Evolutionary conservation across 106 monocot genomes (phyloP).

Genomic region (Acorus calamus): DNA sequence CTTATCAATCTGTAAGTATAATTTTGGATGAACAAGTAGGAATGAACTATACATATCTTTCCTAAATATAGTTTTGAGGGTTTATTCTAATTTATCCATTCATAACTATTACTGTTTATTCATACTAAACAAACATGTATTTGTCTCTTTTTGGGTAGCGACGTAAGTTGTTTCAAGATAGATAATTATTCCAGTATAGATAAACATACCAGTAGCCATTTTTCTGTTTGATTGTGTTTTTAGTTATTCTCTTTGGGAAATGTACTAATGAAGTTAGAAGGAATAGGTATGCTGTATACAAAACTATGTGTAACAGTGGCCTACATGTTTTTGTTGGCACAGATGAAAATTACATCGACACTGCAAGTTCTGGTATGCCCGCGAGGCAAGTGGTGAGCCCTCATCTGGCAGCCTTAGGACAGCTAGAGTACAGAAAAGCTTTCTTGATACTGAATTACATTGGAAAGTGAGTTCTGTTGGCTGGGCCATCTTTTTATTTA

Average conservation of each 20-base stretch:
- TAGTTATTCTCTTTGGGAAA: background rate
- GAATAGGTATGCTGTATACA: background rate
- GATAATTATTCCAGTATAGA: too few species aligned
- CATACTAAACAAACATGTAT: too few species aligned
- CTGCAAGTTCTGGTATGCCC: background rate
- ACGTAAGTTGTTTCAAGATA: too few species aligned
- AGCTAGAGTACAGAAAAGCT: conserved; percentile 41
- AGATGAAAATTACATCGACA: background rate
- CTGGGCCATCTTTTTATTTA: background rate
- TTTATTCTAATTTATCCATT: too few species aligned
- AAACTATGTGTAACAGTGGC: background rate
- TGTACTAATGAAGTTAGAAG: background rate
- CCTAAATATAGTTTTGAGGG: too few species aligned
- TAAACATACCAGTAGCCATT: too few species aligned
- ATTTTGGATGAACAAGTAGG: too few species aligned
- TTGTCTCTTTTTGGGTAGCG: too few species aligned
- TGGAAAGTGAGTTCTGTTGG: conserved; percentile 24
- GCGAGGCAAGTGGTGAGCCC: conserved; percentile 2
- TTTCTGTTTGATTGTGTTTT: too few species aligned
- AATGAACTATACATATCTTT: too few species aligned
- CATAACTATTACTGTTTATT: too few species aligned
- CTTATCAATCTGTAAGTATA: too few species aligned
- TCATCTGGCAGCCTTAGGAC: conserved; percentile 21
- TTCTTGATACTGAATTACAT: conserved; percentile 51
- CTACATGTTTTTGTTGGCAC: background rate